Evolutionary conservation across 495 filamentous ascomycete genomes (phyloP), one percentile per base, ranked within the genome.

Genomic region (Cudoniella acicularis): DNA sequence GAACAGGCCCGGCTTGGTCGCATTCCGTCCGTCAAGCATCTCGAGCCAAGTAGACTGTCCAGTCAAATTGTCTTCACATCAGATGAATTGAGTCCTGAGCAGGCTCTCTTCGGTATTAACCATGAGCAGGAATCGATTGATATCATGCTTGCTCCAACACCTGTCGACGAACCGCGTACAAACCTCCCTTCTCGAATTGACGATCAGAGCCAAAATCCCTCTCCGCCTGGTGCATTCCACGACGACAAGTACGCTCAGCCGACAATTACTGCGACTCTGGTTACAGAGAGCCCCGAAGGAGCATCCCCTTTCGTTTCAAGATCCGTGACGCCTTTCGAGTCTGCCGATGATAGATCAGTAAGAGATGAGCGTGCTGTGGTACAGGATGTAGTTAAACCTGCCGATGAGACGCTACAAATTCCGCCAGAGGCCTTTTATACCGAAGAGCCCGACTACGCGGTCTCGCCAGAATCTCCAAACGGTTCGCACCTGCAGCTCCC

Each of bases 111-210:
- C 47, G 60, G 64, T 11, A 40, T 63, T 26, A 41, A 56, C 13
- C 40, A 63, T 41, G 79, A 83, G 47, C 73, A 77, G 60, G 83
- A 81, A 59, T 85, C 84, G 0, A 83, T 87, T 26, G 77, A 80
- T 25, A 85, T 86, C 42, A 82, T 87, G 80, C 70, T 84, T 49
- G 71, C 73, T 30, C 73, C 77, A 36, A 72, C 76, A 2, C 65
- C 77, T 21, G 73, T 75, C 16, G 68, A 73, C 41, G 70, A 76
- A 9, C 30, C 24, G 25, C 49, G 16, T 25, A 26, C 9, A 61
- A 54, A n/a, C 57, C 25, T 26, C 20, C 10, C 45, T 21, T 13
- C 20, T 6, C 10, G 48, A 22, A 60, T 57, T 1, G 61, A 64
- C n/a, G 58, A 59, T 18, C 9, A 17, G 11, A n/a, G 20, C 9